Base-by-base conservation (phyloP, 345 rosid species). In the Pseudoturritis turrita region DNA sequence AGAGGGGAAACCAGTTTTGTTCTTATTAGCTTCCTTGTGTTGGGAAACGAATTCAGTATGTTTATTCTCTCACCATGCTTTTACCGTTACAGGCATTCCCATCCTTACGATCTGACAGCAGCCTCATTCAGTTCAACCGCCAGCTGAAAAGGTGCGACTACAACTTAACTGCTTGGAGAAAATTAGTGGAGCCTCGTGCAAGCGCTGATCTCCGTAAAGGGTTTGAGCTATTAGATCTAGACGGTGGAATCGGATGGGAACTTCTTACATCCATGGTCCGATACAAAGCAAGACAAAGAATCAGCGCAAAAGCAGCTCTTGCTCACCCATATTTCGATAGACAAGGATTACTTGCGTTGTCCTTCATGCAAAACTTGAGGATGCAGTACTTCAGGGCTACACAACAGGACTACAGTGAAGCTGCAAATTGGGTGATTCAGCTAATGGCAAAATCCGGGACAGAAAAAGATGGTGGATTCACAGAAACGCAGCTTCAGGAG, bases 401-500 rank as follows among this genome's bases (percentile, higher is more conserved):
- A 7, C 96, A 91, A 55, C 97, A 95, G 76, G 96, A 91, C 74
- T 95, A 95, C 43, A 80, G 89, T 4, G 97, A 89, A 74, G 89
- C 96, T 69, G 91, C 83, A 28, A 79, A 77, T 10, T 91, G 97
- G 99, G 60, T 88, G 36, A 81, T 84, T 69, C 86, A 88, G 63
- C 80, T 87, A 59, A 91, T 95, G 97, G 97, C 97, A 18, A 95
- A 71, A 78, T 88, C 96, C 6, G 99, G 99, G 65, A 88, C 96
- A 21, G 82, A 87, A 71, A 89, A 87, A 79, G 96, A 87, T 22
- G 96, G 99, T 0, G 96, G 99, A 69, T 91, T 95, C 78, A 91
- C 99, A 0, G 97, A 95, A 86, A 96, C 90, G 9, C 96, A 89
- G 76, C 96, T 95, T 62, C 96, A 83, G 68, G 91, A 88, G 26